Percentiles rank a stretch among this genome's conserved stretches.
Evolutionary conservation across 441 rosid genomes (phyloP).

Genomic region (Gossypium schwendimanii): DNA sequence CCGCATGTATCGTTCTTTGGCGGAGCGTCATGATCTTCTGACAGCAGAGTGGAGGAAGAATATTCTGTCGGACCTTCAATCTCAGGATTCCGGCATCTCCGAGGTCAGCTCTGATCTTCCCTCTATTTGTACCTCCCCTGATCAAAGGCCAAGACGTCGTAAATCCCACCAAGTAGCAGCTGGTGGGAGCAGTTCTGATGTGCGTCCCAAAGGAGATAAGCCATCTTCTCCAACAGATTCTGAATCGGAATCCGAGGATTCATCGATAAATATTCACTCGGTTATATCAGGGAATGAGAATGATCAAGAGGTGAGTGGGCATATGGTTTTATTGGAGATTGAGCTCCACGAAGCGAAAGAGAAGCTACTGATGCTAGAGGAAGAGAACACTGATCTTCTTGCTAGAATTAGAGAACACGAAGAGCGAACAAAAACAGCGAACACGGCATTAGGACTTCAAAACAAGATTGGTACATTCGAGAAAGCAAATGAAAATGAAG

Average conservation of each 20-base stretch:
- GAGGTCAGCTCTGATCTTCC: conserved; percentile 45
- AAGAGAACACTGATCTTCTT: conserved; percentile 30
- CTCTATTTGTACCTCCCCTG: conserved; percentile 36
- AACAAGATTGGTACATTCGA: not conserved
- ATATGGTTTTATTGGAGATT: conserved; percentile 56
- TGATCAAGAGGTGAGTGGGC: conserved; percentile 41
- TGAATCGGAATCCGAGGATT: conserved; percentile 69
- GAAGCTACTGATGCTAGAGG: conserved; percentile 48
- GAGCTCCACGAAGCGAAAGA: conserved; percentile 68
- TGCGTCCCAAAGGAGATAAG: conserved; percentile 55
- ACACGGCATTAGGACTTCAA: conserved; percentile 13
- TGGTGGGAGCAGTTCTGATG: conserved; percentile 56
- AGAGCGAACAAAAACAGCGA: conserved; percentile 43
- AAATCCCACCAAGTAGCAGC: conserved; percentile 77
- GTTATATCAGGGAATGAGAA: conserved; percentile 34
- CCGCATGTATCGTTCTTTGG: conserved; percentile 77
- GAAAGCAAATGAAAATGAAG: conserved; percentile 19
- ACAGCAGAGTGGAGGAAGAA: conserved; percentile 71
- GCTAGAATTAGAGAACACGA: conserved; percentile 39
- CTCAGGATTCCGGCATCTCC: conserved; percentile 61
- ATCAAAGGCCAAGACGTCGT: conserved; percentile 31
- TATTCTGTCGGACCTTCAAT: conserved; percentile 62
- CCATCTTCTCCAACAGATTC: conserved; percentile 64
- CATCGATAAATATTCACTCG: conserved; percentile 60
- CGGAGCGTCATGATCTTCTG: conserved; percentile 83